A percentile compares a stretch with the other conserved stretches of the same genome.
These are phyloP conservation scores for Chaetomium olivaceum DNA, from an alignment of 2,329 filamentous ascomycete species.

Conservation along the genomic window DNA sequence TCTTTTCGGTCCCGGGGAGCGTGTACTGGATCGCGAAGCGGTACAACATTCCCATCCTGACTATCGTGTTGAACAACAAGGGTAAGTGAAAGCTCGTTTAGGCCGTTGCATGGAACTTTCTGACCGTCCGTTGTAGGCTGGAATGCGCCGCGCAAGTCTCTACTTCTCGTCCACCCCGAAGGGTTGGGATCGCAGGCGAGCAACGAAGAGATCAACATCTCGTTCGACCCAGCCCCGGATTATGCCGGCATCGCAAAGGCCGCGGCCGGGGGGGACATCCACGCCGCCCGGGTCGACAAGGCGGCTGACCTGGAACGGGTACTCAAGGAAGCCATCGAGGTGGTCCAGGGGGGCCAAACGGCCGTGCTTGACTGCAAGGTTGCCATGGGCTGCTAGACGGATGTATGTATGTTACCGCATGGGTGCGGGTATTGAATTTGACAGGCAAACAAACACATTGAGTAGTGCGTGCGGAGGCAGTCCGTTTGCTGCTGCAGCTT, in stretches of 20 bases:
- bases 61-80: constrained; percentile 53
- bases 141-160: constrained; percentile 60
- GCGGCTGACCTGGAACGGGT: constrained; percentile 49
- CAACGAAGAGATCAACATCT: constrained; percentile 65
- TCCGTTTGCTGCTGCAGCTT: background rate
- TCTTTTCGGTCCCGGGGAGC: constrained; percentile 51
- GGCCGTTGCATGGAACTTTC: background rate
- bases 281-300: constrained; percentile 50
- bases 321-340: constrained; percentile 52
- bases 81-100: constrained; percentile 38
- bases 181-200: constrained; percentile 55
- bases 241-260: constrained; percentile 63
- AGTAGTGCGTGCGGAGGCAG: background rate
- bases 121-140: constrained; percentile 46
- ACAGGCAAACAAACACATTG: background rate
- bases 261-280: constrained; percentile 56
- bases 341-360: constrained; percentile 51
- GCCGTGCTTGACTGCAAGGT: constrained; percentile 58
- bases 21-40: constrained; percentile 52
- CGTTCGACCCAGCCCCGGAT: constrained; percentile 59
- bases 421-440: background rate
- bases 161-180: constrained; percentile 59
- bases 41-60: constrained; percentile 50
- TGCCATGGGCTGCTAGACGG: constrained; percentile 44
- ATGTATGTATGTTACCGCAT: background rate